A percentile compares a stretch with the other conserved stretches of the same genome.
These are phyloP conservation scores for Castanea crenata DNA, from an alignment of 306 rosid species.

Conservation along the genomic window DNA sequence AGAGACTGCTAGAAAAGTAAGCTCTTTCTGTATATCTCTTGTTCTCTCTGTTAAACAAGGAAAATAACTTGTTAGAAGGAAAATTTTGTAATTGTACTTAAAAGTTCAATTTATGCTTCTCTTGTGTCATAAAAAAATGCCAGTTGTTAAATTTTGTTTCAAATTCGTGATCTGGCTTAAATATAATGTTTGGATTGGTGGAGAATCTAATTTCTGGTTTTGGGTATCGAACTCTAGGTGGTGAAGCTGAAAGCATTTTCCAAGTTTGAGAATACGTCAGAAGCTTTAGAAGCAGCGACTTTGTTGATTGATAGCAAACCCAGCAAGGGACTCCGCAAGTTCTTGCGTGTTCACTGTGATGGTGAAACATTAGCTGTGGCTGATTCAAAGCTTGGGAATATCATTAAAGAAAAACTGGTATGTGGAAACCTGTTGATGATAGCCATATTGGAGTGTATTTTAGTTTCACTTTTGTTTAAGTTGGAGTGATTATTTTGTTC, in stretches of 20 bases:
- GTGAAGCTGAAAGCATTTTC: slow-evolving; percentile 88
- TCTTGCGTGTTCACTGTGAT: slow-evolving; percentile 71
- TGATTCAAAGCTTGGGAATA: slow-evolving; percentile 84
- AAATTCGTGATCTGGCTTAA: background rate
- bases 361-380: slow-evolving; percentile 81
- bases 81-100: background rate
- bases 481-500: background rate
- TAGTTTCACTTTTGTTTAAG: background rate
- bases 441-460: background rate
- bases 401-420: slow-evolving; percentile 89
- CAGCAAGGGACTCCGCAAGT: slow-evolving; percentile 88
- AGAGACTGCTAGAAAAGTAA: slow-evolving; percentile 81
- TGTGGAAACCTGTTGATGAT: background rate
- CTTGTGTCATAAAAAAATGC: background rate
- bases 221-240: slow-evolving; percentile 38
- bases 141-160: background rate
- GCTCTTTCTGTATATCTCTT: background rate
- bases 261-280: slow-evolving; percentile 82
- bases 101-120: background rate
- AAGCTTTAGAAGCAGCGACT: slow-evolving; percentile 80
- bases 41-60: background rate
- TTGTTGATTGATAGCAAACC: slow-evolving; percentile 79
- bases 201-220: background rate
- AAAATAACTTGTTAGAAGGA: background rate
- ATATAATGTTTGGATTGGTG: background rate